Evolutionary conservation across 2,329 filamentous ascomycete species (phyloP).

Genomic region (Sporothrix globosa): DNA sequence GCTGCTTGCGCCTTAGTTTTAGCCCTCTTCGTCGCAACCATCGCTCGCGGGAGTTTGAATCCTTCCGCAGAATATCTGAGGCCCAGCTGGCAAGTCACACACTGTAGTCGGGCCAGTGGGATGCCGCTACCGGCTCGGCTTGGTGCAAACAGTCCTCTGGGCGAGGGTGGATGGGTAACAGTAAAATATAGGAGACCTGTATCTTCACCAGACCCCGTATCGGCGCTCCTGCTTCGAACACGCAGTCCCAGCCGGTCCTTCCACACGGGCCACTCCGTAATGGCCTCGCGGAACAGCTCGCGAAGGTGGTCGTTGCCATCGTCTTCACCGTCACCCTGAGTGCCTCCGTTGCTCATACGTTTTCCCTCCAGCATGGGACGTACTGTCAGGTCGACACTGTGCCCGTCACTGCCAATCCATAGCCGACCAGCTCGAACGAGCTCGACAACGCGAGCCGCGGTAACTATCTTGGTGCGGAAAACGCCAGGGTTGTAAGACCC

Average conservation of each 20-base stretch:
- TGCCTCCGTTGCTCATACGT: background rate
- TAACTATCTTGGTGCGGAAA: constrained; percentile 15
- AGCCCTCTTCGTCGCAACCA: background rate
- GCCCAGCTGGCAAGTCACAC: constrained; percentile 32
- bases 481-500: constrained; percentile 7
- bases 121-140: constrained; percentile 19
- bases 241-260: constrained; percentile 23
- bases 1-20: background rate
- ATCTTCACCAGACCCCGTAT: background rate
- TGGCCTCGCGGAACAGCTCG: background rate
- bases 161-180: constrained; percentile 29
- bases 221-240: background rate
- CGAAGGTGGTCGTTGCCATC: background rate
- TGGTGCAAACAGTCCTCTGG: constrained; percentile 32
- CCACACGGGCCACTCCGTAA: constrained; percentile 25
- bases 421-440: constrained; percentile 34
- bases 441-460: constrained; percentile 33
- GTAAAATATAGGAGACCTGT: constrained; percentile 18
- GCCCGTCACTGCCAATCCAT: constrained; percentile 33
- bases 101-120: constrained; percentile 32
- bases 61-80: constrained; percentile 6
- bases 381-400: constrained; percentile 29
- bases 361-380: constrained; percentile 27
- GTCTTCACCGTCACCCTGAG: background rate
- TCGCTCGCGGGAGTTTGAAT: background rate